Conservation (phyloP, 805 yeast species). For the Ogataea saltuana region DNA sequence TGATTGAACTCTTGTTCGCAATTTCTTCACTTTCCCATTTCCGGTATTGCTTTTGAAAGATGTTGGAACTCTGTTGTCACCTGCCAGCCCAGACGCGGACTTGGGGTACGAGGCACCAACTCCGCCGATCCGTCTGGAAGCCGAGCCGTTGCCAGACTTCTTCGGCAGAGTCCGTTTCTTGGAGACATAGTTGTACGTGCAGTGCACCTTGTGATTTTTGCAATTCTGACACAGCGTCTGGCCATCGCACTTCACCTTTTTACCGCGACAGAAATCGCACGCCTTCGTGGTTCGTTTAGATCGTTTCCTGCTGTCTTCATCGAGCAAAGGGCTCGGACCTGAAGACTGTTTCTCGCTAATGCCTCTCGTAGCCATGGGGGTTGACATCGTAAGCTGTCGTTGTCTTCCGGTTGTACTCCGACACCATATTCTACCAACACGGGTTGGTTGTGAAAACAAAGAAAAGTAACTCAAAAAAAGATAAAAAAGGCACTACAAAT, state of each 20-base stretch:
- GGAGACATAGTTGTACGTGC: constrained; percentile 39
- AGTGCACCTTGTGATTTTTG: constrained; percentile 33
- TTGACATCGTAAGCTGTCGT: too few species aligned
- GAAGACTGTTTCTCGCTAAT: neutral
- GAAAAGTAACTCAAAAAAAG: too few species aligned
- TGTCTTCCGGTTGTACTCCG: too few species aligned
- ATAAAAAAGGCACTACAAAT: too few species aligned
- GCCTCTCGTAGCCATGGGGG: neutral
- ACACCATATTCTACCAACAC: too few species aligned
- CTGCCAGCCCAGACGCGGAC: too few species aligned
- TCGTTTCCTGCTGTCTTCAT: constrained; percentile 8
- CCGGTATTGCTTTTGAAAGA: too few species aligned
- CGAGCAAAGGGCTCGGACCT: neutral
- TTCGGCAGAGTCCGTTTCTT: constrained; percentile 27
- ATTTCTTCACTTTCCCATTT: too few species aligned
- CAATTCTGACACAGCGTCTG: constrained; percentile 45
- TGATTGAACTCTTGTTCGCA: constrained; percentile 4
- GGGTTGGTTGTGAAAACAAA: too few species aligned
- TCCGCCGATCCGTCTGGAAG: too few species aligned
- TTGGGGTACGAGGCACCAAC: too few species aligned
- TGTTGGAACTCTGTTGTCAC: too few species aligned
- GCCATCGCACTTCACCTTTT: constrained; percentile 56
- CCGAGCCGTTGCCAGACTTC: constrained; percentile 7
- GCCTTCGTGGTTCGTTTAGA: constrained; percentile 43
- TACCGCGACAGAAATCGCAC: constrained; percentile 49